Evolutionary conservation across 2,329 filamentous ascomycete species (phyloP), one percentile per base, ranked within the genome.

Genomic region (Monascus ruber): DNA sequence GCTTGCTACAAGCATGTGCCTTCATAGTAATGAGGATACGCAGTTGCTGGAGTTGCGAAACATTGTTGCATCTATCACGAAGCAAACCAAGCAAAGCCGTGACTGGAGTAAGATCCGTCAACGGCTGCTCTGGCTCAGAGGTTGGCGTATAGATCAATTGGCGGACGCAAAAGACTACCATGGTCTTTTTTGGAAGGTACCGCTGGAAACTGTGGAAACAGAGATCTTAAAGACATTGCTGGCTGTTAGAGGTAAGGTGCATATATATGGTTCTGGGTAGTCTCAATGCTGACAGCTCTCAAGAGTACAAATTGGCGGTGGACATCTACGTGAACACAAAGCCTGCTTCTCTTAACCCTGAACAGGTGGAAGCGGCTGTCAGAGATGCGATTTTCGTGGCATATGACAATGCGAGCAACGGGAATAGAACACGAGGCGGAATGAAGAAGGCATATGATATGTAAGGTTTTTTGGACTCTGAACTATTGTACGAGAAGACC

Each of bases 401-500:
- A 17, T 81, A 81, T 51, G 77, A 81, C 52, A 77, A 77, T 46
- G 77, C 77, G 17, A 80, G 71, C 53, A 81, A 81, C 49, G 77
- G 77, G 26, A 81, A 80, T 50, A 68, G 69, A 45, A 77, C 69
- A 11, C 67, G 77, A 47, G 77, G 77, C 10, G 73, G 73, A 9
- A 73, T 81, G 65, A 79, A 76, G 53, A 73, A 69, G 50, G 76
- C 77, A 7, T 70, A 69, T 36, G 73, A 77, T 33, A 70, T 75
- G 68, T 70, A 54, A 50, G 67, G 60, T 33, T 24, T 29, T n/a
- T 10, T 26, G 31, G n/a, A 34, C 5, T 24, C 37, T n/a, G 29
- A 10, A 31, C 25, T n/a, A n/a, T n/a, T 34, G 24, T 9, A 10
- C 25, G 6, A n/a, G 27, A 34, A n/a, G 24, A 45, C 31, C 5